Percentiles rank a stretch among this genome's conserved stretches.
Conservation (phyloP, 177 flowering plant species). For the Tripterygium wilfordii region DNA sequence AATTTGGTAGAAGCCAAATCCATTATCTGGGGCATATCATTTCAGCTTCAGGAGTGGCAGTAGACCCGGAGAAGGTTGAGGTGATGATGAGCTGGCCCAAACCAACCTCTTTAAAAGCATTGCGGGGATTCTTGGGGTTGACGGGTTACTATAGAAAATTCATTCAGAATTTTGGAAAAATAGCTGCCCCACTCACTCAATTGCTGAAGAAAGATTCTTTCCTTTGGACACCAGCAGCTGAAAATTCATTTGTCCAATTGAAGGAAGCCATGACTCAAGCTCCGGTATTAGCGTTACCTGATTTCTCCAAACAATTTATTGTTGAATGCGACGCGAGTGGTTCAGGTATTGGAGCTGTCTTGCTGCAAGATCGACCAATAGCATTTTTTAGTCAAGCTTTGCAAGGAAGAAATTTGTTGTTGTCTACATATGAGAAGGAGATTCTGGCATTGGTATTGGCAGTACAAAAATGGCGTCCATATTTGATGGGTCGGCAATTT, state of each 20-base stretch:
- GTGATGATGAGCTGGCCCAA: conserved; percentile 2
- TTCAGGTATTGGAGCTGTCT: not conserved
- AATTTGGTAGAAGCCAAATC: not conserved
- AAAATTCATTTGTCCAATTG: not conserved
- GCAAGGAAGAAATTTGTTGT: not conserved
- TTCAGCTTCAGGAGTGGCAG: not conserved
- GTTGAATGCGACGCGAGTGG: conserved; percentile 6
- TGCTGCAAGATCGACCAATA: conserved; percentile 1
- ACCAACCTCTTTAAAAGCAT: not conserved
- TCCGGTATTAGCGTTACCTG: not conserved
- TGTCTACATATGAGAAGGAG: conserved; percentile 11
- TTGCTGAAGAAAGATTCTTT: not conserved
- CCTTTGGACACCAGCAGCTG: not conserved
- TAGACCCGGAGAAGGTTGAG: conserved; percentile 1
- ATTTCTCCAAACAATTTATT: not conserved
- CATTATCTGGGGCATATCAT: conserved; percentile 2
- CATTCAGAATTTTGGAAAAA: conserved; percentile 3
- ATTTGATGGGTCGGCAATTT: conserved; percentile 6
- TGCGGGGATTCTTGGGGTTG: not conserved
- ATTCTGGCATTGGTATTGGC: not conserved
- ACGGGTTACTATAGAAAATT: conserved; percentile 3
- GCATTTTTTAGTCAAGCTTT: conserved; percentile 4
- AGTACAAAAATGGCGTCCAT: conserved; percentile 4
- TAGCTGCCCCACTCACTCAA: conserved; percentile 1
- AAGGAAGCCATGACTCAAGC: conserved; percentile 2